These are phyloP conservation scores for Neurospora sp. DNA, from an alignment of 495 filamentous ascomycete species.

Conservation along the genomic window DNA sequence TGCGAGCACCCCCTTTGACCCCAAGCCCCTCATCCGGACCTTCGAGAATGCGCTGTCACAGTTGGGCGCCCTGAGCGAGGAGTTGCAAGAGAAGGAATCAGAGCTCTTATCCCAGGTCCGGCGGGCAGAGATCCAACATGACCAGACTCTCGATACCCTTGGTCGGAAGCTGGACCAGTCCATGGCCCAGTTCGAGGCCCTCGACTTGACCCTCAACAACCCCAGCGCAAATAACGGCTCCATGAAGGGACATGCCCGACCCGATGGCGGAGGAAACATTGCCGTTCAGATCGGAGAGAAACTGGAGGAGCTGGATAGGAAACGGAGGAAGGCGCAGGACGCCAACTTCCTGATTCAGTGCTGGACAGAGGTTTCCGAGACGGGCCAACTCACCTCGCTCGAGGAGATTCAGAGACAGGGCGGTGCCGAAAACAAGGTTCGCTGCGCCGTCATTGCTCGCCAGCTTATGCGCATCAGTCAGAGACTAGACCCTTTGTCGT, in stretches of 20 bases:
- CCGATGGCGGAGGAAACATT: slow-evolving; percentile 63
- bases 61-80: slow-evolving; percentile 71
- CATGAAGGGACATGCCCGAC: slow-evolving; percentile 30
- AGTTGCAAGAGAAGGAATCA: slow-evolving; percentile 76
- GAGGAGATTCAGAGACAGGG: slow-evolving; percentile 73
- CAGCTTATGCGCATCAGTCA: slow-evolving; percentile 84
- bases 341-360: slow-evolving; percentile 92
- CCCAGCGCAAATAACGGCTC: slow-evolving; percentile 17
- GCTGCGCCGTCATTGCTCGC: slow-evolving; percentile 81
- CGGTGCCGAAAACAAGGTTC: slow-evolving; percentile 74
- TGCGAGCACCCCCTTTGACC: slow-evolving; percentile 75
- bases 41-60: slow-evolving; percentile 78
- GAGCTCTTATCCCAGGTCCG: slow-evolving; percentile 83
- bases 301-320: slow-evolving; percentile 87
- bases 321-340: slow-evolving; percentile 80
- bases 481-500: slow-evolving; percentile 64
- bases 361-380: slow-evolving; percentile 86
- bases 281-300: slow-evolving; percentile 93
- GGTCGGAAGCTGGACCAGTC: slow-evolving; percentile 83
- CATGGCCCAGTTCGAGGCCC: slow-evolving; percentile 77
- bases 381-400: slow-evolving; percentile 65
- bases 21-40: slow-evolving; percentile 90
- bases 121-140: slow-evolving; percentile 84
- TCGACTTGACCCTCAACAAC: slow-evolving; percentile 69
- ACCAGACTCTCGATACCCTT: slow-evolving; percentile 73